These are phyloP conservation scores for Parietichytrium sp. DNA, from an alignment of 108 stramenopile genomes.

Conservation along the genomic window DNA sequence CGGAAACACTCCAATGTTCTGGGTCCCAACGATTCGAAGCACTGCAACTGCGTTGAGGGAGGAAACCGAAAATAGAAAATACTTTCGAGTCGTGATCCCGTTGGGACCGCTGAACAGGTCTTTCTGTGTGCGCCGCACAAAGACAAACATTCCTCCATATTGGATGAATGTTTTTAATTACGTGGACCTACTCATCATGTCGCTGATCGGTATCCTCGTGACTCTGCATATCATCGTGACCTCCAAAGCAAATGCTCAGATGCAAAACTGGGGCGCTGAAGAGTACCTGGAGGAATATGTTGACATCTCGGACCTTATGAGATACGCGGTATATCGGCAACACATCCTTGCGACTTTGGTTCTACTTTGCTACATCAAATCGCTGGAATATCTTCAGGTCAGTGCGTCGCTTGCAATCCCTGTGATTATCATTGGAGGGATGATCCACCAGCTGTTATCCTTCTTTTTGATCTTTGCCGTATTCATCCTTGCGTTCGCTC, in stretches of 20 bases:
- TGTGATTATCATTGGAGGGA: slow-evolving; percentile 22
- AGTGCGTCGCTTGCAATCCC: slow-evolving; percentile 20
- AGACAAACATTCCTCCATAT: not conserved
- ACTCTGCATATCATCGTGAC: not conserved
- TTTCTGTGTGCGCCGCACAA: not conserved
- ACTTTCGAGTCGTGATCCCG: not conserved
- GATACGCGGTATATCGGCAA: not conserved
- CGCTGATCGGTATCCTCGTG: not conserved
- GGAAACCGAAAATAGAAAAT: not conserved
- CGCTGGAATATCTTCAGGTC: not conserved
- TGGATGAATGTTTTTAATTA: slow-evolving; percentile 16
- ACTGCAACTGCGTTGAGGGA: not conserved
- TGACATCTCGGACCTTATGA: not conserved
- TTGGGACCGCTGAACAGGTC: not conserved
- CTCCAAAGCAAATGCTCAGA: not conserved
- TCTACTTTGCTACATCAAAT: slow-evolving; percentile 35
- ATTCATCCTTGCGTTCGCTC: slow-evolving; percentile 16
- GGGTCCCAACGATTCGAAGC: not conserved
- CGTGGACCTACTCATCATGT: slow-evolving; percentile 4
- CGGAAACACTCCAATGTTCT: slow-evolving; percentile 38
- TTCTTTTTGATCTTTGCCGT: slow-evolving; percentile 32
- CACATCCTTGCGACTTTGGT: slow-evolving; percentile 9
- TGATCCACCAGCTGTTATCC: slow-evolving; percentile 16
- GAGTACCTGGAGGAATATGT: not conserved
- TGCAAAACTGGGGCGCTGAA: not conserved